phyloP scores from a whole-genome alignment of 768 basidiomycete genomes.

The Dendrothele bispora region DNA sequence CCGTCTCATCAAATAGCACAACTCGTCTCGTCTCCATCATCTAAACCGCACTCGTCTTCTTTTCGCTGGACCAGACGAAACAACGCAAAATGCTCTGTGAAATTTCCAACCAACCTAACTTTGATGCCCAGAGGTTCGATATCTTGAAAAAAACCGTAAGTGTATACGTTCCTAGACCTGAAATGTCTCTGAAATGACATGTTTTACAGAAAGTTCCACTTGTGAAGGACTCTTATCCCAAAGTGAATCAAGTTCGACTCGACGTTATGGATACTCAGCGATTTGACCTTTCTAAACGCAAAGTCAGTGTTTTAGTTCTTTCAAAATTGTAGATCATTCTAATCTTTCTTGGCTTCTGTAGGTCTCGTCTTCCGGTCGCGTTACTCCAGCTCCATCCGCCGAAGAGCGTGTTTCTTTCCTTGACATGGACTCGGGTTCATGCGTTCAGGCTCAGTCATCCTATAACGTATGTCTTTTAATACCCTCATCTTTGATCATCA shows the following conservation, averaged over 20 bases:
- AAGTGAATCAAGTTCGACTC: conserved; percentile 6
- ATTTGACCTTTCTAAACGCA: conserved; percentile 23
- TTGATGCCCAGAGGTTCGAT: not conserved
- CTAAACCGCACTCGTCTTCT: no score
- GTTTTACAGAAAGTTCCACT: not conserved
- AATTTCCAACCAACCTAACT: not conserved
- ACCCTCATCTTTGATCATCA: not conserved
- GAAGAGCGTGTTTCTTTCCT: conserved; percentile 4
- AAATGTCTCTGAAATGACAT: not conserved
- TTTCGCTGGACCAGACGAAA: no score
- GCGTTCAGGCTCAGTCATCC: not conserved
- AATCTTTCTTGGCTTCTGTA: not conserved
- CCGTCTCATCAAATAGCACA: no score
- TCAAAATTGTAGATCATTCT: not conserved
- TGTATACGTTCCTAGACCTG: not conserved
- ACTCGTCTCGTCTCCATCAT: no score
- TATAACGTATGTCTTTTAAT: not conserved
- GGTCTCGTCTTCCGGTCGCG: not conserved
- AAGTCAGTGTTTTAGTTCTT: conserved; percentile 13
- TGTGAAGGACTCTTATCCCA: conserved; percentile 6
- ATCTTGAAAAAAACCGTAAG: not conserved
- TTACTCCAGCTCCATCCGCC: not conserved
- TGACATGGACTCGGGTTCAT: not conserved
- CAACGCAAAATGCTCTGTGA: no score
- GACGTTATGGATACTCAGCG: conserved; percentile 29